Base-by-base conservation (phyloP, 2,329 filamentous ascomycete species). In the Metarhizium guizhouense region DNA sequence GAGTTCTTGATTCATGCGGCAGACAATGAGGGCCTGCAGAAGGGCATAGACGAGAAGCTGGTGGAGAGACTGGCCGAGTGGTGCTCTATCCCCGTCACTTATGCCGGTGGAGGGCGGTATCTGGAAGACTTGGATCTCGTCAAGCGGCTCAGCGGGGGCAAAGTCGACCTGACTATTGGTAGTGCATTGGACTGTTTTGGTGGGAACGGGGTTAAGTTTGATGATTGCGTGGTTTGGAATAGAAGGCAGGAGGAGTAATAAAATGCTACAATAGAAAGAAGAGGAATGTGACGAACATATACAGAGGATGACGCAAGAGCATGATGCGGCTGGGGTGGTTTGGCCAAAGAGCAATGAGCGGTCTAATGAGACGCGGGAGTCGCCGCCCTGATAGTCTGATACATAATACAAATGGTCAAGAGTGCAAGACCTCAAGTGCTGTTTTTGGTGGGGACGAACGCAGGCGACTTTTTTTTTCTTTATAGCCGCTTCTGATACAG, bases 1-100 rank as follows among this genome's bases (percentile, higher is more conserved):
- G 94, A 99, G 70, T 97, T 99, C 67, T 81, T 99, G 54, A 94
- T 99, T 67, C 94, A 99, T 69, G 94, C 94, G 16, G 94, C 94
- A 47, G 94, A 99, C 70, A 94, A 96, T 60, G 94, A 99, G 73
- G 94, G 94, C 13, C 77, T 97, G 47, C 94, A 97, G 70, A 82
- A 84, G 65, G 94, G 94, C 50, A 88, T 99, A 60, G 94, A 99
- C 64, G 87, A 94, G 69, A 80, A 86, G 61, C 79, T 99, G 13
- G 90, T 99, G 8, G 72, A 78, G 62, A 83, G 79, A 61, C 76
- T 99, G 53, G 84, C 90, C 2, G 75, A 86, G 61, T 97, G 94
- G 91, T 96, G 90, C 68, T 85, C 77, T 43, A 93, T 96, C 62
- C 94, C 94, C 2, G 88, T 97, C 16, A 99, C 94, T 1, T 99